Conservation (phyloP, 768 basidiomycete species). For the Mycena amicta region DNA sequence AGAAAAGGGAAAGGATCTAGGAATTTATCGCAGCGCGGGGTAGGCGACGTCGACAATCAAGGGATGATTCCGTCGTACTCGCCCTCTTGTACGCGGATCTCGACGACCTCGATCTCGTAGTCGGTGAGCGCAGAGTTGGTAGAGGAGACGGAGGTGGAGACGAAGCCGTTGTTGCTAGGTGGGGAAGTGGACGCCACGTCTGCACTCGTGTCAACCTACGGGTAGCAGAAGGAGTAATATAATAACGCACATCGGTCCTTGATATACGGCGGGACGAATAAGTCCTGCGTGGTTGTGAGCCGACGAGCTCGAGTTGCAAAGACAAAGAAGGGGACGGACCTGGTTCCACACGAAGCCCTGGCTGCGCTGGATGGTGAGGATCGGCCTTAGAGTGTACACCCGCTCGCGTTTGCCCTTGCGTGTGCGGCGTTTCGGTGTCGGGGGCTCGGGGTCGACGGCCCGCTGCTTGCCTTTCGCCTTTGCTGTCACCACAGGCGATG, state of each 20-base stretch:
- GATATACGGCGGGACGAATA: conserved; percentile 87
- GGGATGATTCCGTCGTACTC: conserved; percentile 81
- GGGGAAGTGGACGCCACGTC: conserved; percentile 86
- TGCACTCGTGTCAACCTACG: conserved; percentile 29
- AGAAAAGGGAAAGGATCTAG: too few relatives aligned
- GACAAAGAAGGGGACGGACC: conserved; percentile 42
- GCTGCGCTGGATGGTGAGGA: conserved; percentile 83
- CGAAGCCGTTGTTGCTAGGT: conserved; percentile 61
- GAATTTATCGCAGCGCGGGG: too few relatives aligned
- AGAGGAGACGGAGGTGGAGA: conserved; percentile 70
- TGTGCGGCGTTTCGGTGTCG: conserved; percentile 47
- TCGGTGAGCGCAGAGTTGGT: conserved; percentile 68
- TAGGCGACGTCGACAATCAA: too few relatives aligned
- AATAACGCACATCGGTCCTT: conserved; percentile 81
- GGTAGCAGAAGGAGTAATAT: conserved; percentile 3
- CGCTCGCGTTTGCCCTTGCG: conserved; percentile 49
- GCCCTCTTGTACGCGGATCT: conserved; percentile 80
- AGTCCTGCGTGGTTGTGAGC: conserved; percentile 65
- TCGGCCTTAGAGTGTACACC: conserved; percentile 71
- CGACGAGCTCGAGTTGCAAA: conserved; percentile 3
- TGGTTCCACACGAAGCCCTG: conserved; percentile 94
- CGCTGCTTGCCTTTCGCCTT: conserved; percentile 83
- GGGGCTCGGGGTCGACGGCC: conserved; percentile 67
- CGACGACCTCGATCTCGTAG: conserved; percentile 85
- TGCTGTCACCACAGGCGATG: conserved; percentile 38